Conservation (phyloP, 2,329 filamentous ascomycete species). For the Plectosphaerella cucumerina region DNA sequence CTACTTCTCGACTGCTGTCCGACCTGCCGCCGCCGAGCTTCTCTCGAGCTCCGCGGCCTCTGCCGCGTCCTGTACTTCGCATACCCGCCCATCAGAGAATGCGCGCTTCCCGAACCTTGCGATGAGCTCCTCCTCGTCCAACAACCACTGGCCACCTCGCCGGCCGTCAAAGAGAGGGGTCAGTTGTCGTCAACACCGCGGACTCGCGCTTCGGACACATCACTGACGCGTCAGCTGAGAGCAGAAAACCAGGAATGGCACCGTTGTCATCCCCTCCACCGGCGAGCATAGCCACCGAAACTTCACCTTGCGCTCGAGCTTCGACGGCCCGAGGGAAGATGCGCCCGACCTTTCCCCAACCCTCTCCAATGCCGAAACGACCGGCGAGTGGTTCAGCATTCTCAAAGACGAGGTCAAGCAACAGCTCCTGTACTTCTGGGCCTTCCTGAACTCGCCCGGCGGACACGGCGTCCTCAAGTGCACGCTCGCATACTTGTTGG, state of each 20-base stretch:
- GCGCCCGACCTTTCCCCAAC: slow-evolving; percentile 25
- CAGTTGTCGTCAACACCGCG: slow-evolving; percentile 13
- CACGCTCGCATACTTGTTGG: slow-evolving; percentile 82
- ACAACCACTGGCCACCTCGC: slow-evolving; percentile 31
- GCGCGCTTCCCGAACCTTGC: slow-evolving; percentile 9
- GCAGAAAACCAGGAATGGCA: slow-evolving; percentile 76
- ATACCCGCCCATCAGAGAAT: slow-evolving; percentile 2
- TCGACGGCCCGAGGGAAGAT: slow-evolving; percentile 22
- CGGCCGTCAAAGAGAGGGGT: slow-evolving; percentile 43
- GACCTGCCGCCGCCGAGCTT: too few species aligned
- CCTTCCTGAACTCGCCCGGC: slow-evolving; percentile 65
- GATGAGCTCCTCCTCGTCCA: slow-evolving; percentile 13
- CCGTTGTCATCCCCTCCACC: slow-evolving; percentile 80
- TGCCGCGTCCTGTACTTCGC: too few species aligned
- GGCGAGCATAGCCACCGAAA: slow-evolving; percentile 78
- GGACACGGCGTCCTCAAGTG: slow-evolving; percentile 86
- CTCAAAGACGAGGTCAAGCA: slow-evolving; percentile 32
- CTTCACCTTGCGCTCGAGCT: slow-evolving; percentile 64
- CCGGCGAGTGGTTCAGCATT: slow-evolving; percentile 28
- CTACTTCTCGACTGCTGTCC: too few species aligned
- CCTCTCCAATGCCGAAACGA: slow-evolving; percentile 29
- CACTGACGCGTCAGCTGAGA: slow-evolving; percentile 5
- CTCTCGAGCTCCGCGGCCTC: too few species aligned
- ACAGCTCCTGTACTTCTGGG: slow-evolving; percentile 37
- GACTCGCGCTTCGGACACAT: not conserved